Evolutionary conservation across 2,329 filamentous ascomycete species (phyloP), one percentile per base, ranked within the genome.

Genomic region (Acrocalymma vagum): DNA sequence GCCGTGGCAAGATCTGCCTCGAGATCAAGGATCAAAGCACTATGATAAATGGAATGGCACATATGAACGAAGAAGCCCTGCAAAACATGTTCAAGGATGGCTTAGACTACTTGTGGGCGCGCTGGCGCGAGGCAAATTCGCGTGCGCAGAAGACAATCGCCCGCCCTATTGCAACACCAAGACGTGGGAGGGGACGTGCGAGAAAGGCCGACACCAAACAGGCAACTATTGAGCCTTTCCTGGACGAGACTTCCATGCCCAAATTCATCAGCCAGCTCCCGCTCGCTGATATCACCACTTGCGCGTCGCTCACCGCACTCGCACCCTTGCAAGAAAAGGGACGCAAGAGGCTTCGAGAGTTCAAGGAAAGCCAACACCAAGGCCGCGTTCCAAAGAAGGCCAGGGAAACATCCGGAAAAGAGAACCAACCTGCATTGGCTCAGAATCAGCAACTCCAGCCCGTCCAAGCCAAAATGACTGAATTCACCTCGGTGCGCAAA

Each of bases 291-390:
- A 74, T 87, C 52, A 72, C 73, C 7, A 67, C 71, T 22, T 81
- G 80, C 62, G 69, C 75, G 5, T 80, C 80, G 0, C 62, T 80
- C 9, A 63, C 70, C 18, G 81, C 80, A 39, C 73, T 79, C 14
- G 79, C 82, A 9, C 79, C 82, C 1, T 53, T 86, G 5, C 74
- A 86, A 18, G 76, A 79, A 32, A 88, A 85, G 59, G 87, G 87
- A 20, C 85, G 88, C 52, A 81, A 80, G 44, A 80, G 85, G 6
- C 75, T 92, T n/a, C 77, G 83, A 42, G 83, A 87, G 33, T 75
- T 92, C 53, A 88, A 86, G 66, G 77, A 78, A 32, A 82, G 77
- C 45, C 77, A 86, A n/a, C 56, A 62, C 25, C 58, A 69, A 22
- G 62, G 63, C 16, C 51, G 66, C 38, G 33, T 58, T 13, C 51